Evolutionary conservation across 169 alveolate species (phyloP).

Genomic region (Plasmodium vinckei): DNA sequence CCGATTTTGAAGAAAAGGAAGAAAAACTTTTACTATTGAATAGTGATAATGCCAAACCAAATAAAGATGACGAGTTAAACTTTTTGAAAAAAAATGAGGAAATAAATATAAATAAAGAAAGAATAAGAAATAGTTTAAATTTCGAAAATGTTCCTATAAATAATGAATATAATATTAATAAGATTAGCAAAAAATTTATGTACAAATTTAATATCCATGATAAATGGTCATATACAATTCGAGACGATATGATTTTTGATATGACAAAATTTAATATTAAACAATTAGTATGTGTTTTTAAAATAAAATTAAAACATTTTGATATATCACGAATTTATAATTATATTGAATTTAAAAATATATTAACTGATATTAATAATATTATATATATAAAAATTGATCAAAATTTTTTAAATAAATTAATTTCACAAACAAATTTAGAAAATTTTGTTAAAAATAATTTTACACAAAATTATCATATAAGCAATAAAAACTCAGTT

Average conservation of each 20-base stretch:
- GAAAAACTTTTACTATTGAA: too few relatives aligned
- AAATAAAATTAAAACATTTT: conserved; percentile 45
- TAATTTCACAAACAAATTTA: conserved; percentile 29
- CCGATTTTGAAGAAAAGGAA: too few relatives aligned
- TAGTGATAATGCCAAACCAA: too few relatives aligned
- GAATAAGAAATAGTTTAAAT: too few relatives aligned
- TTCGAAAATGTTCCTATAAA: too few relatives aligned
- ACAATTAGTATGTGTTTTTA: conserved; percentile 66
- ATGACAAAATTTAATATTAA: conserved; percentile 29
- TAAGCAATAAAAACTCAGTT: conserved; percentile 9
- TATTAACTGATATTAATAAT: conserved; percentile 55
- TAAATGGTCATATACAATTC: conserved; percentile 38
- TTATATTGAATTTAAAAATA: conserved; percentile 65
- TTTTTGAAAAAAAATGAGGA: too few relatives aligned
- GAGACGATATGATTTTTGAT: conserved; percentile 50
- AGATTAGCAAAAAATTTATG: conserved; percentile 36
- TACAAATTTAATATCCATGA: conserved; percentile 47
- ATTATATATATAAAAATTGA: conserved; percentile 64
- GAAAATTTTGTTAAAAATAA: conserved; percentile 25
- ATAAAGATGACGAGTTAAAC: too few relatives aligned
- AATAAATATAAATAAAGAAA: too few relatives aligned
- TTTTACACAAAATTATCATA: not conserved
- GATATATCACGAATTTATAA: conserved; percentile 30
- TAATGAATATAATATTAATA: not conserved
- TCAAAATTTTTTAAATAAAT: conserved; percentile 44